Percentiles rank a stretch among this genome's conserved stretches.
phyloP scores from a whole-genome alignment of 306 rosid genomes.

The Ammopiptanthus mongolicus region DNA sequence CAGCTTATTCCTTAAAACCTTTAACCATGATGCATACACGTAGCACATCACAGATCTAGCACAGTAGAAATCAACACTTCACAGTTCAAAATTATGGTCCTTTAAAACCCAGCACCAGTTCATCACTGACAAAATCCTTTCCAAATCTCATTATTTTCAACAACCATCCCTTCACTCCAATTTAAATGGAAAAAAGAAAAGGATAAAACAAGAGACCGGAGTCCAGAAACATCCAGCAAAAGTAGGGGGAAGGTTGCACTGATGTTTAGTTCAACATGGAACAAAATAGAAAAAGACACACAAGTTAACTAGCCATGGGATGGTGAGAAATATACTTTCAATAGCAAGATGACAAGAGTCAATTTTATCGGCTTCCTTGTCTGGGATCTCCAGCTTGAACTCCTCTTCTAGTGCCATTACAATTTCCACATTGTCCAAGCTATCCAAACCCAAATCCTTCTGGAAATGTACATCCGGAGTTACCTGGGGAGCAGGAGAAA shows the following conservation, averaged over 20 bases:
- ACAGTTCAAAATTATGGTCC: conserved; percentile 7
- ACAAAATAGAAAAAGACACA: not conserved
- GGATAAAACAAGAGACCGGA: conserved; percentile 9
- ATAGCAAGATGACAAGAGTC: conserved; percentile 79
- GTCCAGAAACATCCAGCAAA: conserved; percentile 26
- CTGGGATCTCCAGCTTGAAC: conserved; percentile 97
- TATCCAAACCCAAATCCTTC: conserved; percentile 92
- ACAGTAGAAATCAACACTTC: not conserved
- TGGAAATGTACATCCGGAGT: conserved; percentile 76
- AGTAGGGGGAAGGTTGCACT: conserved; percentile 15
- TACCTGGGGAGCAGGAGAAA: conserved; percentile 48
- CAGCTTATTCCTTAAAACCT: not conserved
- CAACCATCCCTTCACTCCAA: conserved; percentile 27
- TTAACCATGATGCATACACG: not conserved
- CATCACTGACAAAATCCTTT: conserved; percentile 28
- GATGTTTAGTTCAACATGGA: conserved; percentile 20
- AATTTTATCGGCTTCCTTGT: conserved; percentile 86
- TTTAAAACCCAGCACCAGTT: conserved; percentile 13
- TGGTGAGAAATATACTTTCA: conserved; percentile 85
- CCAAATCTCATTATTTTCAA: conserved; percentile 46
- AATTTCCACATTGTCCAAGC: conserved; percentile 96
- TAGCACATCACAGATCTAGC: not conserved
- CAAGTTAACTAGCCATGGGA: conserved; percentile 71
- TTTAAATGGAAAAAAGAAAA: not conserved
- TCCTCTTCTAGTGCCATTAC: conserved; percentile 97